Evolutionary conservation across 176 grass and related monocot species (phyloP), one percentile per base, ranked within the genome.

Genomic region (Ampelocalamus luodianensis): DNA sequence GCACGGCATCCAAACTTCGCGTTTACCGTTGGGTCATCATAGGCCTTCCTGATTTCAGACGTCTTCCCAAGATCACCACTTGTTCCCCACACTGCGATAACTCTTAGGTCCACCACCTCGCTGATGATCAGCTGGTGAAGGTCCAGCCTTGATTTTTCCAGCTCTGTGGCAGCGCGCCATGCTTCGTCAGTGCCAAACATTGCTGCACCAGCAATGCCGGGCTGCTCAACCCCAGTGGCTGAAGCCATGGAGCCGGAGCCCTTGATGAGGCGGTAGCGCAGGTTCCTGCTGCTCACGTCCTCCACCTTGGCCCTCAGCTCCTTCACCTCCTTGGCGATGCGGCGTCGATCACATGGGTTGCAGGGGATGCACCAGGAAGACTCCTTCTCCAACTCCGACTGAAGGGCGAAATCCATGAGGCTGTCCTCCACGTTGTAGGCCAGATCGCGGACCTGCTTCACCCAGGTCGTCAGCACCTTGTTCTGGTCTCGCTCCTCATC

Each of bases 341-440:
- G 4, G 7, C 22, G 65, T 0, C 69, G 26, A 0, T 73, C 27
- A 0, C 2, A 20, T 6, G 27, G 3, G 0, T 0, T 42, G 9
- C 0, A 0, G 0, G 4, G 27, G 14, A 59, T 0, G 5, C 66
- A n/a, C 50, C 79, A 65, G 40, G 48, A 63, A 0, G 68, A 50
- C 8, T 75, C 24, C n/a, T 79, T 62, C 78, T 5, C 0, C 0
- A 71, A 3, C 20, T 59, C 34, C 1, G 3, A 15, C 18, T 58
- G 36, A 24, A 85, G 8, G 0, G 26, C 49, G 6, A 58, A 81
- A 0, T 91, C 78, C 5, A 85, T 20, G 26, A 94, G 83, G n/a
- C 2, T 60, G 65, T 91, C 92, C 87, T 92, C 87, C 0, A 17
- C 78, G 1, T 89, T 83, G 3, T 74, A 92, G 23, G 83, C 67